These are phyloP conservation scores for Hemileccinum impolitum DNA, from an alignment of 768 basidiomycete species.

Conservation along the genomic window DNA sequence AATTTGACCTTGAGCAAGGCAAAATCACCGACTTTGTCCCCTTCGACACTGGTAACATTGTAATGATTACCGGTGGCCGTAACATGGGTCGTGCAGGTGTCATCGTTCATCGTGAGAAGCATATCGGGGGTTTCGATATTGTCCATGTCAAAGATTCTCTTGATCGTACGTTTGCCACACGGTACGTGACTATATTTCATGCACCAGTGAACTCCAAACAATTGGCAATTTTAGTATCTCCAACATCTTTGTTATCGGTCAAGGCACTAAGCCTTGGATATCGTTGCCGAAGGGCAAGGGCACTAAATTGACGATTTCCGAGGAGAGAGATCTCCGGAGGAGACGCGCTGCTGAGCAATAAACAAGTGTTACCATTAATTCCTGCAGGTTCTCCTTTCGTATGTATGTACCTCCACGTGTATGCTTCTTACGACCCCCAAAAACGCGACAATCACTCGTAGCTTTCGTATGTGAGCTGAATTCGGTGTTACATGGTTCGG, in stretches of 20 bases:
- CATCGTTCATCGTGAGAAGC: conserved; percentile 95
- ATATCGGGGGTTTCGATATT: conserved; percentile 97
- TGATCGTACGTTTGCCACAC: conserved; percentile 95
- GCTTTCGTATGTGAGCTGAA: neutral
- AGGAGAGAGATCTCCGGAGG: conserved; percentile 93
- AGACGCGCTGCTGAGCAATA: conserved; percentile 72
- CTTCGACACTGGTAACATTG: conserved; percentile 97
- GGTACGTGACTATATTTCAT: conserved; percentile 48
- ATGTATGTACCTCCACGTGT: conserved; percentile 19
- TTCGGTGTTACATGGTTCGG: neutral
- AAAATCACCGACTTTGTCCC: conserved; percentile 92
- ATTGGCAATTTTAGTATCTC: conserved; percentile 57
- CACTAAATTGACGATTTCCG: conserved; percentile 94
- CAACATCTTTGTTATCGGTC: conserved; percentile 98
- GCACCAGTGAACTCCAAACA: neutral
- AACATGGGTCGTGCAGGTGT: conserved; percentile 99
- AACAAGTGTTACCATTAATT: conserved; percentile 20
- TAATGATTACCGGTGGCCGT: conserved; percentile 97
- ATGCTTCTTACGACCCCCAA: conserved; percentile 15
- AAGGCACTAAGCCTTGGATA: conserved; percentile 94
- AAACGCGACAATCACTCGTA: conserved; percentile 18
- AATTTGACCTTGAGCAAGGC: conserved; percentile 91
- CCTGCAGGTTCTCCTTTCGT: conserved; percentile 3
- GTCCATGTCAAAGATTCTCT: conserved; percentile 95
- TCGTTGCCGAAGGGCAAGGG: conserved; percentile 98